A percentile compares a stretch with the other conserved stretches of the same genome.
phyloP scores from a whole-genome alignment of 257 asterid species.

The Knoxia roxburghii region DNA sequence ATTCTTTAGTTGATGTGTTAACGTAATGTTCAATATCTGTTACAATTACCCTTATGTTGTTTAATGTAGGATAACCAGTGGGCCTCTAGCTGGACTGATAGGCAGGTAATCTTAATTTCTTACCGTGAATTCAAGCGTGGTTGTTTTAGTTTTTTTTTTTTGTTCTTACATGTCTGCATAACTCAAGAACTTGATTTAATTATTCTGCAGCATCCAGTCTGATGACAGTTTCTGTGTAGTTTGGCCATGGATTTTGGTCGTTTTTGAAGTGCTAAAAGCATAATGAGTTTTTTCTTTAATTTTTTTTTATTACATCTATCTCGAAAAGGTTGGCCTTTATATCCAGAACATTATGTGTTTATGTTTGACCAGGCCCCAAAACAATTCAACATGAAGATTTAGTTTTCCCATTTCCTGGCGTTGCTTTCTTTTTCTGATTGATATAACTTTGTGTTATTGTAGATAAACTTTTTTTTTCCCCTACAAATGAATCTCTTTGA shows the following conservation, averaged over 20 bases:
- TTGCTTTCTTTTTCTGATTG: neutral
- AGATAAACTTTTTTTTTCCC: no score
- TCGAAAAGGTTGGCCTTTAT: neutral
- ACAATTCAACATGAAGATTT: neutral
- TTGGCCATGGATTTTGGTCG: neutral
- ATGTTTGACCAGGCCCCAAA: neutral
- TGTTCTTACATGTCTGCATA: neutral
- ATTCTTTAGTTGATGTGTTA: neutral
- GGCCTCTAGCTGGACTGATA: slow-evolving; percentile 93
- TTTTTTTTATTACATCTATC: no score
- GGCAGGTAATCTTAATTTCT: slow-evolving; percentile 60
- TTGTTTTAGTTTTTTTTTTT: neutral
- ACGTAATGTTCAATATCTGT: neutral
- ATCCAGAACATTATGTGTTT: no score
- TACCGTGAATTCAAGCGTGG: slow-evolving; percentile 1
- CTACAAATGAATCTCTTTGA: no score
- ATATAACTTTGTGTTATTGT: no score
- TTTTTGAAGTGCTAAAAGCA: neutral
- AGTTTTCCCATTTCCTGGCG: neutral
- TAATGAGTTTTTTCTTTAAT: neutral
- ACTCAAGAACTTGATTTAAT: neutral
- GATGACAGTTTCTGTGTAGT: neutral
- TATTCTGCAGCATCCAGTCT: neutral
- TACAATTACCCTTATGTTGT: slow-evolving; percentile 17
- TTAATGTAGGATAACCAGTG: slow-evolving; percentile 78